Conservation (phyloP, 179 eudicot genomes). For the Sideroxylon spinosum region DNA sequence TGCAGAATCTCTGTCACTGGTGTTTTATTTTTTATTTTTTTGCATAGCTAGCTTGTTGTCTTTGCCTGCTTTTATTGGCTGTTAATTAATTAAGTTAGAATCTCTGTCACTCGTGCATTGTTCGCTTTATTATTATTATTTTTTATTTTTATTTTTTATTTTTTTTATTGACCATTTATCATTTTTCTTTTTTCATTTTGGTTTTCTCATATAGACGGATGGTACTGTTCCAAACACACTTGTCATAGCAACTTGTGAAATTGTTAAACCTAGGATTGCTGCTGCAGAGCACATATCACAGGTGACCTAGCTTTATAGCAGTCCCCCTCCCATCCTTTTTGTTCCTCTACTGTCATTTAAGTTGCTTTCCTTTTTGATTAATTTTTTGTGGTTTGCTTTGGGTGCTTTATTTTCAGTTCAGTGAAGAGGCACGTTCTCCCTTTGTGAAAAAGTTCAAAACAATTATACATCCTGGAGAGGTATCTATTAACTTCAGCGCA, state of each 20-base stretch:
- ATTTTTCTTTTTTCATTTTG: neutral
- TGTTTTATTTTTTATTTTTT: too few species aligned
- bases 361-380: neutral
- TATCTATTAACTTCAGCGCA: conserved; percentile 23
- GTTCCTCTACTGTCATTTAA: neutral
- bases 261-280: conserved; percentile 97
- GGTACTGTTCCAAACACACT: conserved; percentile 95
- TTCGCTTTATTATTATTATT: too few species aligned
- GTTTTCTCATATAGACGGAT: conserved; percentile 57
- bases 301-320: conserved; percentile 39
- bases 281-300: conserved; percentile 98
- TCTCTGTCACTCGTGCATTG: too few species aligned
- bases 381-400: conserved; percentile 1
- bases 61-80: too few species aligned
- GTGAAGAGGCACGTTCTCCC: conserved; percentile 96
- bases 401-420: conserved; percentile 69
- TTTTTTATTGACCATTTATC: too few species aligned
- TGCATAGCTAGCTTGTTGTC: too few species aligned
- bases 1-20: too few species aligned
- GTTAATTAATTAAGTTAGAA: too few species aligned
- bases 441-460: conserved; percentile 96
- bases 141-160: too few species aligned
- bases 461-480: conserved; percentile 99
- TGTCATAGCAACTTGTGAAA: conserved; percentile 94
- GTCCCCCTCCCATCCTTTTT: too few species aligned